Conservation (phyloP, 176 grass and related monocot species). For the Poa annua region DNA sequence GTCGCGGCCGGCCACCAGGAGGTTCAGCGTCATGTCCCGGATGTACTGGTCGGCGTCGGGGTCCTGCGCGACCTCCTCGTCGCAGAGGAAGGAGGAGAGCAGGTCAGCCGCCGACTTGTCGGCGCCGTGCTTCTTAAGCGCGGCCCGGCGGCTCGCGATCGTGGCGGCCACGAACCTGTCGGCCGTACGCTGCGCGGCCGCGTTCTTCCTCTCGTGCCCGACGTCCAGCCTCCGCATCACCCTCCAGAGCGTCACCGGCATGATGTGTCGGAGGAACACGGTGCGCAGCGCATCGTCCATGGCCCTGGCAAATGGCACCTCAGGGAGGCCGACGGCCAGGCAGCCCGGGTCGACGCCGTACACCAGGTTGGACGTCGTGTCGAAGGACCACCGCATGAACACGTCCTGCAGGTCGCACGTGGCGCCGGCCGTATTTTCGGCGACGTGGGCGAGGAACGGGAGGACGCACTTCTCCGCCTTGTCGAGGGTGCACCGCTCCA, state of each 20-base stretch:
- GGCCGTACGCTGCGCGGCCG: slow-evolving; percentile 34
- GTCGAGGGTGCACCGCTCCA: slow-evolving; percentile 19
- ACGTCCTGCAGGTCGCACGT: slow-evolving; percentile 56
- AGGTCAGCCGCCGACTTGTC: slow-evolving; percentile 50
- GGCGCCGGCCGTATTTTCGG: not conserved
- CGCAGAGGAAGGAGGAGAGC: slow-evolving; percentile 55
- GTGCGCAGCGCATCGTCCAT: slow-evolving; percentile 54
- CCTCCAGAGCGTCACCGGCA: slow-evolving; percentile 49
- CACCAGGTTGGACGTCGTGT: slow-evolving; percentile 47
- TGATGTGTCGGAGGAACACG: slow-evolving; percentile 48
- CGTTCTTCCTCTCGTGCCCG: slow-evolving; percentile 53
- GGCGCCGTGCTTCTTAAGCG: not conserved
- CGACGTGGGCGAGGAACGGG: slow-evolving; percentile 41
- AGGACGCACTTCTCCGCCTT: slow-evolving; percentile 48
- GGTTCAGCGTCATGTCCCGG: slow-evolving; percentile 59
- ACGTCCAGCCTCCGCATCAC: slow-evolving; percentile 34
- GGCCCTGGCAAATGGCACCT: slow-evolving; percentile 42
- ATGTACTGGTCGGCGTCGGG: slow-evolving; percentile 35
- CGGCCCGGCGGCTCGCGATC: slow-evolving; percentile 34
- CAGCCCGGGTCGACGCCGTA: slow-evolving; percentile 59
- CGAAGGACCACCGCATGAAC: slow-evolving; percentile 51
- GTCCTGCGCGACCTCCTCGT: slow-evolving; percentile 14
- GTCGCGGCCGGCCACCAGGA: slow-evolving; percentile 67
- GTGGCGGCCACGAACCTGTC: slow-evolving; percentile 58
- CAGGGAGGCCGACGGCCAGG: slow-evolving; percentile 44